A percentile compares a stretch with the other conserved stretches of the same genome.
Evolutionary conservation across 768 basidiomycete genomes (phyloP).

Genomic region (Russula ochroleuca): DNA sequence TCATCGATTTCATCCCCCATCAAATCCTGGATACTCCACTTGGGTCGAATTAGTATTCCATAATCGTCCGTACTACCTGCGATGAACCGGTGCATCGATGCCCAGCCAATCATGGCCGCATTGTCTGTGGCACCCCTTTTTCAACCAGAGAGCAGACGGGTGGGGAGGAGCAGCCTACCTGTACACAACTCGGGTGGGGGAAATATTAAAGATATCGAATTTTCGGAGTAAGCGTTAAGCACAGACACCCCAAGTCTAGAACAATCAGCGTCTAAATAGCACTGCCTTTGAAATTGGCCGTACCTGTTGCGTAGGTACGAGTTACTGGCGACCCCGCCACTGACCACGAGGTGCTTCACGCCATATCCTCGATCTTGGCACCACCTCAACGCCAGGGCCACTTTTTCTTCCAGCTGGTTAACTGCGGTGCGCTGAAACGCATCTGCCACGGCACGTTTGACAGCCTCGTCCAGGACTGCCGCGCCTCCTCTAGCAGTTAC

Average conservation of each 20-base stretch:
- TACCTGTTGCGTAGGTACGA: constrained; percentile 60
- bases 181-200: constrained; percentile 82
- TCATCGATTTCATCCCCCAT: neutral
- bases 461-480: constrained; percentile 38
- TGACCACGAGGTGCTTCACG: constrained; percentile 66
- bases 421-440: constrained; percentile 72
- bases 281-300: neutral
- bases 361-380: constrained; percentile 42
- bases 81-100: constrained; percentile 78
- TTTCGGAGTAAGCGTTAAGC: constrained; percentile 30
- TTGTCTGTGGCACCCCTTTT: constrained; percentile 56
- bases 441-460: constrained; percentile 52
- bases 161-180: constrained; percentile 44
- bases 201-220: constrained; percentile 51
- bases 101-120: constrained; percentile 96
- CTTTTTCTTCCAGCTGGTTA: constrained; percentile 70
- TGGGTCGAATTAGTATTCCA: constrained; percentile 53
- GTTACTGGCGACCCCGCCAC: constrained; percentile 95
- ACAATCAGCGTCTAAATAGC: neutral
- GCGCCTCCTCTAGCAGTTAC: constrained; percentile 42
- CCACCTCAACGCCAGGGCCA: constrained; percentile 49
- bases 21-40: constrained; percentile 75
- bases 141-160: neutral
- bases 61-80: constrained; percentile 57
- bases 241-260: constrained; percentile 37